Percentiles rank a stretch among this genome's conserved stretches.
Conservation (phyloP, 2,329 filamentous ascomycete genomes). For the Apiospora rasikravindrae region DNA sequence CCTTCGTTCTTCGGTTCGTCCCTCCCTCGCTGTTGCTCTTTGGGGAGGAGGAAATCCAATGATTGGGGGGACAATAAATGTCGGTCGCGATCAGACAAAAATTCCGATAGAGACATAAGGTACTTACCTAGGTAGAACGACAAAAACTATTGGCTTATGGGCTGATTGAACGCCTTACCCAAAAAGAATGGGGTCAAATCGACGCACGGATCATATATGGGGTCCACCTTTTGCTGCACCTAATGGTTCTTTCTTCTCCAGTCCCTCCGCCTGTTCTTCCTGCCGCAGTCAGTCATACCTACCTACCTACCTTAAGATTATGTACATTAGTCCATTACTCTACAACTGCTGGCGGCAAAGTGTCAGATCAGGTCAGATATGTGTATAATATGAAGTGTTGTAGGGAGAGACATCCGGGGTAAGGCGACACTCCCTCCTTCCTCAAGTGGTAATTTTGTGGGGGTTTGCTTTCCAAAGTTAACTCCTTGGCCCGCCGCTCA, state of each 20-base stretch:
- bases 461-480: too few species aligned
- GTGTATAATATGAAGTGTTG: too few species aligned
- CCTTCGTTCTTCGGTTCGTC: not conserved
- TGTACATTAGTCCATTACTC: not conserved
- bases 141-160: not conserved
- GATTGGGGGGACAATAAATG: conserved; percentile 17
- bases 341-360: too few species aligned
- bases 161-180: conserved; percentile 7
- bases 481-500: too few species aligned
- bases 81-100: conserved; percentile 15
- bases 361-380: too few species aligned
- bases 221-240: not conserved
- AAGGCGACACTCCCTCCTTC: too few species aligned
- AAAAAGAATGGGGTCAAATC: not conserved
- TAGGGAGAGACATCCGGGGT: too few species aligned
- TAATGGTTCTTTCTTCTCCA: not conserved
- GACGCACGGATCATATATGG: not conserved
- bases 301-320: too few species aligned
- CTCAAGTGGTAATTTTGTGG: too few species aligned
- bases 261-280: not conserved
- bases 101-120: not conserved
- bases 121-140: not conserved
- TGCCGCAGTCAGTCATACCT: not conserved
- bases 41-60: conserved; percentile 8
- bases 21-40: conserved; percentile 8